phyloP scores from a whole-genome alignment of 139 green algal species.

The Pseudopediastrum boryanum region DNA sequence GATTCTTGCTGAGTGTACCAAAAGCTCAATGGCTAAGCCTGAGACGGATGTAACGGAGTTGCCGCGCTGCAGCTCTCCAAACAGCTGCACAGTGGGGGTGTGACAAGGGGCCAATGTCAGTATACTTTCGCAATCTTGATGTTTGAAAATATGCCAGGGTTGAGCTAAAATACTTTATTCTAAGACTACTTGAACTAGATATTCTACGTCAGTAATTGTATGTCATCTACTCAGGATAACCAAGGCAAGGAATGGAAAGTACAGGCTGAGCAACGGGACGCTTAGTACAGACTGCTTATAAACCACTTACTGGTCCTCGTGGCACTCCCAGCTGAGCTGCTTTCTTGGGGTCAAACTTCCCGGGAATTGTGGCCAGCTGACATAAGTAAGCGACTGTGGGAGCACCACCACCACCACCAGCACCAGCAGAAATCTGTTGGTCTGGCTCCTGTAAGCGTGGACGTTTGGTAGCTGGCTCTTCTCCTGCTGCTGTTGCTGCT shows the following conservation, averaged over 20 bases:
- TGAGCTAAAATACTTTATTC: too few species aligned
- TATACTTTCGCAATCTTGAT: too few species aligned
- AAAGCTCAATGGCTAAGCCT: too few species aligned
- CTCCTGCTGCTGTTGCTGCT: not conserved
- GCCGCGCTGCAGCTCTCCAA: slow-evolving; percentile 78
- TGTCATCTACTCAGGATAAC: too few species aligned
- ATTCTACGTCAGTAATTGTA: too few species aligned
- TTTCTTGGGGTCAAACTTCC: slow-evolving; percentile 88
- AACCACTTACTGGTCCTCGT: slow-evolving; percentile 40
- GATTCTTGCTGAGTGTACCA: too few species aligned
- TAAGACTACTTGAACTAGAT: too few species aligned
- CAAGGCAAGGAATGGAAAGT: too few species aligned
- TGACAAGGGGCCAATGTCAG: not conserved
- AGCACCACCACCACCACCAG: not conserved
- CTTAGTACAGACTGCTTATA: not conserved
- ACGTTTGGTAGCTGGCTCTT: too few species aligned
- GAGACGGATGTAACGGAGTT: slow-evolving; percentile 58
- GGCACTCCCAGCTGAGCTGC: slow-evolving; percentile 79
- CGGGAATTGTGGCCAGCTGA: slow-evolving; percentile 73
- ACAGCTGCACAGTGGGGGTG: slow-evolving; percentile 56
- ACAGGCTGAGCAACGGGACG: not conserved
- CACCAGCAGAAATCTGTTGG: not conserved
- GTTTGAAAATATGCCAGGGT: too few species aligned
- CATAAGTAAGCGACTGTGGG: slow-evolving; percentile 64
- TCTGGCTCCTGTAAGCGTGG: too few species aligned